Base-by-base conservation (phyloP, 805 yeast genomes). In the Candida easanensis region DNA sequence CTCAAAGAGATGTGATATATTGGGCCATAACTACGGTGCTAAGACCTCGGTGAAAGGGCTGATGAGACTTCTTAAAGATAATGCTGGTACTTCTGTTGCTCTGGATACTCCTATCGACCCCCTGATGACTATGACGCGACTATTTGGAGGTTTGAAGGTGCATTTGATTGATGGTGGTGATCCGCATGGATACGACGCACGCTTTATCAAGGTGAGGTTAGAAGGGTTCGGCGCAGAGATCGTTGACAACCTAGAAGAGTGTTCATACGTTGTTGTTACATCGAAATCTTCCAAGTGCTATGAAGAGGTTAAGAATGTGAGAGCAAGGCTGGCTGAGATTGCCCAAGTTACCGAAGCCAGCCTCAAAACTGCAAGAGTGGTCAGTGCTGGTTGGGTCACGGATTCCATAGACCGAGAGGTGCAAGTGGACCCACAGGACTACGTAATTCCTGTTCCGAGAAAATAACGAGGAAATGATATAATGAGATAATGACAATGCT, bases 21-120 rank as follows among this genome's bases (percentile, higher is more conserved):
- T 56, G 57, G 90, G 89, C 0, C 88, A 84, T 57, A 80, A 93
- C 46, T 78, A 66, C 48, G 63, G 62, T 0, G 60, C 73, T 3
- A 58, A 63, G 7, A 14, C 42, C 0, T 42, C 44, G 4, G 42
- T 34, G 10, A 44, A 45, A 15, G 25, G 9, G 49, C 33, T 31
- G 53, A 46, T 21, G 25, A 37, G 16, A 41, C 16, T 41, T 19
- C 44, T 56, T 38, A 47, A 47, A 13, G 52, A 51, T 16, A 42
- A 39, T 23, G 26, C 26, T 37, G 16, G 22, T 6, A 27, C 49
- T 4, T 38, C 36, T 27, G 39, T 38, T 11, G 46, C 33, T 16
- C 30, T 39, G 36, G 33, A 39, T 15, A 15, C 18, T 21, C 36
- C 30, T 5, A 23, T 36, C 13, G 34, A 34, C 6, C 35, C 44